Evolutionary conservation across 208 protist genomes (phyloP).

Genomic region (Herpetomonas muscarum): DNA sequence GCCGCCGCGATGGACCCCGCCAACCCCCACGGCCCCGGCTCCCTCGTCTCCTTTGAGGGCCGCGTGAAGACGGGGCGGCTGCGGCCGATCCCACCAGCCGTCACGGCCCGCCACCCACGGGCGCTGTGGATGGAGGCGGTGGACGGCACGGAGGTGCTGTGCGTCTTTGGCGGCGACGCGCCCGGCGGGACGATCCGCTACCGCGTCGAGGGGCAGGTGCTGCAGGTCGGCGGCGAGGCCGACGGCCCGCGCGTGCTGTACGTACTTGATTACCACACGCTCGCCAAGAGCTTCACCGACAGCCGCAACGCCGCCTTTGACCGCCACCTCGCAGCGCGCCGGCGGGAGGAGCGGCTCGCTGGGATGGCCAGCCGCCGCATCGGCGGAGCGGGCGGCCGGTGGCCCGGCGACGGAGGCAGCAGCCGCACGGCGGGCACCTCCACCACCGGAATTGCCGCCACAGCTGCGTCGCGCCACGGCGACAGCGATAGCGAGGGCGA

Average conservation of each 20-base stretch:
- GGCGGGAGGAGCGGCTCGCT: conserved; percentile 11
- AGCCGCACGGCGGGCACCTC: neutral
- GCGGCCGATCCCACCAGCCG: conserved; percentile 35
- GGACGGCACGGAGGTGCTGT: conserved; percentile 55
- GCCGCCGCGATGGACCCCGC: conserved; percentile 7
- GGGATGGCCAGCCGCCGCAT: neutral
- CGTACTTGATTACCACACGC: conserved; percentile 62
- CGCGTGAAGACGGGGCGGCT: conserved; percentile 17
- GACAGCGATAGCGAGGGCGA: conserved; percentile 13
- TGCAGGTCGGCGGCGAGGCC: conserved; percentile 21
- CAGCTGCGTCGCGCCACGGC: neutral
- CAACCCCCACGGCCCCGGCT: conserved; percentile 27
- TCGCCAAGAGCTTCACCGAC: conserved; percentile 58
- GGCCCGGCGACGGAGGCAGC: neutral
- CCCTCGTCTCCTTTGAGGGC: conserved; percentile 63
- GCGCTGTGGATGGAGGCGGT: conserved; percentile 54
- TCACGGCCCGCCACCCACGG: conserved; percentile 47
- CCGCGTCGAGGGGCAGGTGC: conserved; percentile 78
- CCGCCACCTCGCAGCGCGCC: conserved; percentile 29
- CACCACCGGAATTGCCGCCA: neutral
- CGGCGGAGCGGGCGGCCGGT: too few species aligned
- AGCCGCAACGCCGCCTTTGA: conserved; percentile 72
- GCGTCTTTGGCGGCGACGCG: conserved; percentile 47
- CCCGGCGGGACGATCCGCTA: conserved; percentile 73
- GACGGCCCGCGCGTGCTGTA: conserved; percentile 48